Percentiles rank a stretch among this genome's conserved stretches.
phyloP scores from a whole-genome alignment of 257 asterid genomes.

The Plantago major region DNA sequence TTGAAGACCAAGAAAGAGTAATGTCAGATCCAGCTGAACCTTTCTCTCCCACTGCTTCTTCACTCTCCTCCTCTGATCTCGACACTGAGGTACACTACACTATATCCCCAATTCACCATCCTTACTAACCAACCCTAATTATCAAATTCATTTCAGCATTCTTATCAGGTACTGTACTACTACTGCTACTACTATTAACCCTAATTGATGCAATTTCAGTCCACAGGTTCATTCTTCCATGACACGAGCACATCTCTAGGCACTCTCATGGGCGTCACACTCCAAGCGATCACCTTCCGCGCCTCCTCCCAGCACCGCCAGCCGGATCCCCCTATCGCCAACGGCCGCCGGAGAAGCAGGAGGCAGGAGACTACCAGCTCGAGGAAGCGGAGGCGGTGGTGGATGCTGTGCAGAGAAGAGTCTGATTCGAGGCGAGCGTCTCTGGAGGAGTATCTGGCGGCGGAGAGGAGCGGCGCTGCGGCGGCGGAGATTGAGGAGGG shows the following conservation, averaged over 20 bases:
- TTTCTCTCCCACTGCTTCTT: constrained; percentile 77
- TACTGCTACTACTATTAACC: no score
- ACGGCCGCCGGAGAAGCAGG: constrained; percentile 36
- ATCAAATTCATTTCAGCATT: no score
- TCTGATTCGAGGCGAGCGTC: constrained; percentile 62
- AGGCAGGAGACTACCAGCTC: constrained; percentile 22
- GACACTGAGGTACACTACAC: constrained; percentile 66
- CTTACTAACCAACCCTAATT: no score
- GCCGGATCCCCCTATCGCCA: constrained; percentile 29
- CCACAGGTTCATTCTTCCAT: constrained; percentile 96
- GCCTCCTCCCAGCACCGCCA: constrained; percentile 66
- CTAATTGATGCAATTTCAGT: constrained; percentile 32
- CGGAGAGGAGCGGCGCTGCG: constrained; percentile 63
- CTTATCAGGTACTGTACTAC: no score
- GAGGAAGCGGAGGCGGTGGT: constrained; percentile 66
- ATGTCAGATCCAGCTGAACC: constrained; percentile 72
- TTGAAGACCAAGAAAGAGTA: not conserved
- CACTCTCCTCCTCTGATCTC: constrained; percentile 90
- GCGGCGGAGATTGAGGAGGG: constrained; percentile 80
- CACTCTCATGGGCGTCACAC: constrained; percentile 79
- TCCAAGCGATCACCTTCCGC: constrained; percentile 61
- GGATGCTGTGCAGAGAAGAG: constrained; percentile 78
- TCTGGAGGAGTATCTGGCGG: constrained; percentile 77
- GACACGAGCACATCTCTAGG: constrained; percentile 89
- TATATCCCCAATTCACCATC: no score